A percentile compares a stretch with the other conserved stretches of the same genome.
Evolutionary conservation across 2,329 filamentous ascomycete species (phyloP).

Genomic region (Aspergillus quadrilineatus): DNA sequence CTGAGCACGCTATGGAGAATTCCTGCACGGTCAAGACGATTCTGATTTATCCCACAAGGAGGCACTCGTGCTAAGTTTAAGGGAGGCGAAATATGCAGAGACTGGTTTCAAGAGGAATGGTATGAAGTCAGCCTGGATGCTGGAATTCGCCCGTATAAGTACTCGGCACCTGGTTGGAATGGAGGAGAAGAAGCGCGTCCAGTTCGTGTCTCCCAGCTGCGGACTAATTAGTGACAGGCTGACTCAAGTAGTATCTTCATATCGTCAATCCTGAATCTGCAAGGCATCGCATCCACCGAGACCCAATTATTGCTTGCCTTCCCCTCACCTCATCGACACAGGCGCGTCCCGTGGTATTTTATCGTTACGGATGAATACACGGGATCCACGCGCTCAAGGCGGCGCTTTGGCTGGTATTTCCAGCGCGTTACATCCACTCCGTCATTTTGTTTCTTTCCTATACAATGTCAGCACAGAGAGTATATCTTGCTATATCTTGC

Average conservation of each 20-base stretch:
- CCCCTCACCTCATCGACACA: slow-evolving; percentile 12
- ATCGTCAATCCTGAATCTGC: slow-evolving; percentile 6
- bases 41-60: background rate
- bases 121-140: background rate
- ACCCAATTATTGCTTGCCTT: slow-evolving; percentile 12
- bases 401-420: background rate
- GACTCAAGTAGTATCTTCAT: slow-evolving; percentile 6
- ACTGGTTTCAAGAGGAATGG: background rate
- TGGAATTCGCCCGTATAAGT: slow-evolving; percentile 9
- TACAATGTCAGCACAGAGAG: background rate
- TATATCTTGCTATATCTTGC: no score
- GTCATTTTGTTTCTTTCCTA: slow-evolving; percentile 1
- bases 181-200: slow-evolving; percentile 12
- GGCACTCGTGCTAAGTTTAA: background rate
- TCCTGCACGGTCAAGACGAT: slow-evolving; percentile 7
- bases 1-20: slow-evolving; percentile 13
- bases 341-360: background rate
- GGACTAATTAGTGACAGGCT: background rate
- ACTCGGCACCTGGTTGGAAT: slow-evolving; percentile 3
- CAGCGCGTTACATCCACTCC: slow-evolving; percentile 8
- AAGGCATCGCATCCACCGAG: slow-evolving; percentile 10
- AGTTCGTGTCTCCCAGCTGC: slow-evolving; percentile 14
- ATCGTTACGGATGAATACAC: background rate
- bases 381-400: background rate
- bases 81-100: slow-evolving; percentile 17